These are phyloP conservation scores for Metarhizium guizhouense DNA, from an alignment of 2,329 filamentous ascomycete species.

Conservation along the genomic window DNA sequence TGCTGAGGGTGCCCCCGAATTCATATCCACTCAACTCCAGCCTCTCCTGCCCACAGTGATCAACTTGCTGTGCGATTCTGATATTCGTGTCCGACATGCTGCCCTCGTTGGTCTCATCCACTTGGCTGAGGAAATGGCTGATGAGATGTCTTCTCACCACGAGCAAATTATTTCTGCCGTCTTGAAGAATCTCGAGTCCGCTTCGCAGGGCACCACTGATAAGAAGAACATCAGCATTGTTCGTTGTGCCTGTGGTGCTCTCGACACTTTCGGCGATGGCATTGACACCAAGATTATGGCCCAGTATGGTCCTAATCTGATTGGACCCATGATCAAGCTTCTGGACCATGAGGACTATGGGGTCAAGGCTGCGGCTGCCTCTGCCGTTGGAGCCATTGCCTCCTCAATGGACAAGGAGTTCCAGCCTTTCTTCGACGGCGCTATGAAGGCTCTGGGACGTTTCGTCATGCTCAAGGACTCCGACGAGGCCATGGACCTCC, in stretches of 20 bases:
- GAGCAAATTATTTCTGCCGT: slow-evolving; percentile 74
- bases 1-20: slow-evolving; percentile 94
- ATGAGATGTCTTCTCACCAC: slow-evolving; percentile 82
- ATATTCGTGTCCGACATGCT: slow-evolving; percentile 75
- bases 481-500: slow-evolving; percentile 81
- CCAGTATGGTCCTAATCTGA: slow-evolving; percentile 72
- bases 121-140: slow-evolving; percentile 85
- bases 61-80: slow-evolving; percentile 73
- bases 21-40: slow-evolving; percentile 86
- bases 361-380: slow-evolving; percentile 82
- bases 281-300: slow-evolving; percentile 70
- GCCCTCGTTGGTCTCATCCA: slow-evolving; percentile 81
- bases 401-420: slow-evolving; percentile 76
- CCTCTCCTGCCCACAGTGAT: slow-evolving; percentile 80
- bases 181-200: slow-evolving; percentile 80
- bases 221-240: slow-evolving; percentile 80
- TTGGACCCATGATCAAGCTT: slow-evolving; percentile 75
- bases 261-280: slow-evolving; percentile 86
- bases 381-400: slow-evolving; percentile 84
- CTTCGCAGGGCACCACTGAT: slow-evolving; percentile 57
- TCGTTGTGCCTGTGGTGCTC: slow-evolving; percentile 78
- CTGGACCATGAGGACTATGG: slow-evolving; percentile 78
- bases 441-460: slow-evolving; percentile 79
- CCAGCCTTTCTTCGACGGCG: slow-evolving; percentile 82
- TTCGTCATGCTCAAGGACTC: slow-evolving; percentile 82